Evolutionary conservation across 78 protist species (phyloP).

Genomic region (Andalucia godoyi): DNA sequence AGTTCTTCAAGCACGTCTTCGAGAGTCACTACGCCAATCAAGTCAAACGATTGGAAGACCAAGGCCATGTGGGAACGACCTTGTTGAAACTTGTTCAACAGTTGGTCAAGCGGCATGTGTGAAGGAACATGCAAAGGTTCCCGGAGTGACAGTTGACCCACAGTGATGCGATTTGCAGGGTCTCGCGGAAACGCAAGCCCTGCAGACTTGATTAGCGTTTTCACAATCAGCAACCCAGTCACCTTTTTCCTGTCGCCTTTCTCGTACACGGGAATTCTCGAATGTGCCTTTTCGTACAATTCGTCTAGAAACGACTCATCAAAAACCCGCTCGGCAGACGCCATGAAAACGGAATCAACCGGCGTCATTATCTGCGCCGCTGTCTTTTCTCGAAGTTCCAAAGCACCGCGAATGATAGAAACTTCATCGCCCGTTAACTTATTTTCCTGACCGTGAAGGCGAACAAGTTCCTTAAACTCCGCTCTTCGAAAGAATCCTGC

Average conservation of each 20-base stretch:
- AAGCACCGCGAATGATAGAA: neutral
- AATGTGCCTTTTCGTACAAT: neutral
- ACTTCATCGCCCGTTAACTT: neutral
- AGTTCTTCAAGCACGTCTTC: constrained; percentile 4
- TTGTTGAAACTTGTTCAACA: constrained; percentile 52
- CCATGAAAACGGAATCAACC: neutral
- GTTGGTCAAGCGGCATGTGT: constrained; percentile 30
- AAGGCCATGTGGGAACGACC: constrained; percentile 61
- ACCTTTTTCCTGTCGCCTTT: neutral
- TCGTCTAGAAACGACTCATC: neutral
- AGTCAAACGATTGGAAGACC: constrained; percentile 41
- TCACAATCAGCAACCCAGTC: neutral
- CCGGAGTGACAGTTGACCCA: constrained; percentile 13
- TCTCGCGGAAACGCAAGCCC: no score
- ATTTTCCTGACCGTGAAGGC: neutral
- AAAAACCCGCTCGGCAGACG: neutral
- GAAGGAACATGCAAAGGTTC: constrained; percentile 36
- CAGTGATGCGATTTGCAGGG: no score
- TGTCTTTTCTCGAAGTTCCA: neutral
- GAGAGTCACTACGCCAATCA: constrained; percentile 1
- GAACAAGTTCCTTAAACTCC: neutral
- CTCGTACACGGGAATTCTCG: constrained; percentile 1
- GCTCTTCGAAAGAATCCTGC: neutral
- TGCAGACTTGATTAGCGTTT: constrained; percentile 1
- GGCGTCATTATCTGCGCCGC: neutral